Base-by-base conservation (phyloP, 1,284 basidiomycete genomes). In the Trichosporon inkin region DNA sequence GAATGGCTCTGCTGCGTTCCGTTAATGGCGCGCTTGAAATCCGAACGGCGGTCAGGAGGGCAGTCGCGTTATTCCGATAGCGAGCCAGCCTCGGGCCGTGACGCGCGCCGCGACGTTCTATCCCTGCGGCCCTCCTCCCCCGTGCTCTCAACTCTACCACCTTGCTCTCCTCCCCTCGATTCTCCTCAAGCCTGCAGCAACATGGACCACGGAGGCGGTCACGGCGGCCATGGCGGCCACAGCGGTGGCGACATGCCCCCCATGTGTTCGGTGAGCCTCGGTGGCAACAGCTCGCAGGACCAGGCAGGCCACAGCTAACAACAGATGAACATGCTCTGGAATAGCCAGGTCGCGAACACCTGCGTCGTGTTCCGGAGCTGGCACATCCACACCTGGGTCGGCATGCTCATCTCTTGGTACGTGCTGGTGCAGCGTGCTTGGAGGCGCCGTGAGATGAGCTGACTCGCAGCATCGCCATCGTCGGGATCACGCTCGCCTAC, bases 291-390 rank as follows among this genome's bases (percentile, higher is more conserved):
- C 16, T 5, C 11, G 11, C 55, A 19, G 24, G 28, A 32, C 17
- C 54, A 20, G 2, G 36, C 11, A 36, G 22, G 38, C 7, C 13
- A 20, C 13, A 28, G 20, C 58, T 55, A 17, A 56, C 54, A 1
- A 3, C 61, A 79, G 77, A 77, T 78, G 77, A 76, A 78, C 69
- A 79, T 79, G 77, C 69, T 79, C 16, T 79, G 76, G 77, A 79
- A 79, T 60, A 68, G 67, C 47, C 72, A 78, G 41, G 67, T 78
- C 41, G 65, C 62, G 28, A 68, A 75, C 57, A 68, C 68, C n/a
- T 77, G 75, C 51, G 73, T 77, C 39, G 75, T 77, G 10, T 75
- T 76, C 61, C 53, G 62, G 19, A 69, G 69, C 35, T 79, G 77
- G 77, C 74, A 77, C 60, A 76, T 79, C 47, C 60, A 59, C 8